Percentiles rank a stretch among this genome's conserved stretches.
phyloP scores from a whole-genome alignment of 108 stramenopile species.

The Cyclotella kingstonii region DNA sequence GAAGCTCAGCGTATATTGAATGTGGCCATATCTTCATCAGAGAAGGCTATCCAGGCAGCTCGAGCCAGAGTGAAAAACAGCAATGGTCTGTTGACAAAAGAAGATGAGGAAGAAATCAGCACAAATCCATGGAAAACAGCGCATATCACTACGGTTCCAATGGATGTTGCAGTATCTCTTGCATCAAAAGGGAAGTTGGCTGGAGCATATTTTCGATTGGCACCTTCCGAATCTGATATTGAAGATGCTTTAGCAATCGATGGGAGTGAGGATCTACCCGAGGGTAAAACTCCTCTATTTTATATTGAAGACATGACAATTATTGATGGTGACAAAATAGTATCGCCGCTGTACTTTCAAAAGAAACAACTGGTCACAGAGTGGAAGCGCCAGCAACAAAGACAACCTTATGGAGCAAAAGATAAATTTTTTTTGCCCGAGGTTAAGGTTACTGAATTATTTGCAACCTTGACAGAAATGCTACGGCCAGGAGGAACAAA shows the following conservation, averaged over 20 bases:
- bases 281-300: slow-evolving; percentile 81
- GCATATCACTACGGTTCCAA: slow-evolving; percentile 66
- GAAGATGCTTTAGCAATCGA: slow-evolving; percentile 64
- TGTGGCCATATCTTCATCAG: slow-evolving; percentile 52
- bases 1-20: slow-evolving; percentile 72
- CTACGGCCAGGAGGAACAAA: slow-evolving; percentile 52
- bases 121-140: slow-evolving; percentile 75
- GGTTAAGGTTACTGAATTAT: slow-evolving; percentile 67
- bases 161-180: slow-evolving; percentile 75
- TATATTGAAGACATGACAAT: slow-evolving; percentile 70
- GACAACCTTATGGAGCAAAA: neutral
- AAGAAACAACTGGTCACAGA: slow-evolving; percentile 61
- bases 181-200: slow-evolving; percentile 51
- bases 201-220: slow-evolving; percentile 66
- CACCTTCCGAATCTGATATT: slow-evolving; percentile 64
- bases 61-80: slow-evolving; percentile 23
- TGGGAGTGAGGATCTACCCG: slow-evolving; percentile 61
- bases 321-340: slow-evolving; percentile 10
- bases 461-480: slow-evolving; percentile 61
- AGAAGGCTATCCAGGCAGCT: slow-evolving; percentile 58
- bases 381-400: slow-evolving; percentile 41
- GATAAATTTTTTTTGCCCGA: slow-evolving; percentile 23
- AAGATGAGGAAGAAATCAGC: slow-evolving; percentile 44
- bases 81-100: slow-evolving; percentile 36
- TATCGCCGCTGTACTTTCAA: slow-evolving; percentile 67